A percentile compares a stretch with the other conserved stretches of the same genome.
phyloP scores from a whole-genome alignment of 441 rosid species.

The Flueggea neowawraea region DNA sequence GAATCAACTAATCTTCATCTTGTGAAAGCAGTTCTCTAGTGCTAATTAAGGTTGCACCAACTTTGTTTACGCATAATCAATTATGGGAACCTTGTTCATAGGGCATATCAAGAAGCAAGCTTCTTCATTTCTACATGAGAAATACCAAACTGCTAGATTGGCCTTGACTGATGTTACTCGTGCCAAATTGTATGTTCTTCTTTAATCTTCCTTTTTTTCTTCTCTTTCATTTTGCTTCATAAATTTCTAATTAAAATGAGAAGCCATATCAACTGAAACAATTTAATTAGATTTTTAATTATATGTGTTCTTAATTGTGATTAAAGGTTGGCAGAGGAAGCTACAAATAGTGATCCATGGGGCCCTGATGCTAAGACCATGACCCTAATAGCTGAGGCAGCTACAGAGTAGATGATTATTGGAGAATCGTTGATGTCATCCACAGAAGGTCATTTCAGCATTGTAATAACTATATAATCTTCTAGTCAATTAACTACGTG shows the following conservation, averaged over 20 bases:
- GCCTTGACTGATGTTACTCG: conserved; percentile 52
- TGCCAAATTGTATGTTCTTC: conserved; percentile 42
- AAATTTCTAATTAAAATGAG: no score
- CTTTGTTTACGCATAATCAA: no score
- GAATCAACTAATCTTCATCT: no score
- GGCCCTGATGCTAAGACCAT: conserved; percentile 55
- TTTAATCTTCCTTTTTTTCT: not conserved
- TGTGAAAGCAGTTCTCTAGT: no score
- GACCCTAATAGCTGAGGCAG: conserved; percentile 53
- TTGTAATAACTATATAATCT: no score
- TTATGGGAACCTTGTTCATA: no score
- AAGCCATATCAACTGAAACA: no score
- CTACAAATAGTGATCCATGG: conserved; percentile 43
- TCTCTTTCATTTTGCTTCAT: not conserved
- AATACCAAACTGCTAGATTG: conserved; percentile 57
- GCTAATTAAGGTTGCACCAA: no score
- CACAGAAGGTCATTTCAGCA: conserved; percentile 38
- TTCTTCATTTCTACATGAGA: conserved; percentile 50
- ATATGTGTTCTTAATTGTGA: no score
- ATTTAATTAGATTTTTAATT: no score
- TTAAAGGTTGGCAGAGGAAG: conserved; percentile 57
- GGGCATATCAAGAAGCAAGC: conserved; percentile 40
- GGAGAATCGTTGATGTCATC: conserved; percentile 63
- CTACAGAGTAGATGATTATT: conserved; percentile 49
- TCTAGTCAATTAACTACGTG: no score